phyloP scores from a whole-genome alignment of 306 rosid genomes.

The Casuarina equisetifolia region DNA sequence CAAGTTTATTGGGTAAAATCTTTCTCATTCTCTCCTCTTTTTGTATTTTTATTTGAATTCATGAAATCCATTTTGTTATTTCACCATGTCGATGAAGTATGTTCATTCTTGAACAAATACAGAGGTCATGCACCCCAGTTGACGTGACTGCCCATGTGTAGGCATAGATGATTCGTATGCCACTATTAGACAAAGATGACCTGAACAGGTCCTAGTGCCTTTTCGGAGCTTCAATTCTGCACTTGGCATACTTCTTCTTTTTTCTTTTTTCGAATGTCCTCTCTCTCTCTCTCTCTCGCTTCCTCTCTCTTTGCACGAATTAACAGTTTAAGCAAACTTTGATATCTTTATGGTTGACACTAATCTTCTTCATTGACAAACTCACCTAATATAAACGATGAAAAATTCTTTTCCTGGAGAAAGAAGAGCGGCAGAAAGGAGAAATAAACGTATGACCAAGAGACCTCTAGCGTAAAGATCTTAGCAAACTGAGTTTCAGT shows the following conservation, averaged over 20 bases:
- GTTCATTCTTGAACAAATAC: neutral
- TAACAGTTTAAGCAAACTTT: neutral
- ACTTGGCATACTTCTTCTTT: neutral
- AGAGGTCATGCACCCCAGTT: neutral
- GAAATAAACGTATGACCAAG: slow-evolving; percentile 3
- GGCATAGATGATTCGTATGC: neutral
- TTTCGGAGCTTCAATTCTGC: neutral
- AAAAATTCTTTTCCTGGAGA: neutral
- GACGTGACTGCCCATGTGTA: neutral
- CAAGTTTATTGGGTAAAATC: slow-evolving; percentile 80
- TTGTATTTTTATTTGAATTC: slow-evolving; percentile 6
- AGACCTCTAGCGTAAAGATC: neutral
- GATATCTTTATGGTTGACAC: neutral
- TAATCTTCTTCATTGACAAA: neutral
- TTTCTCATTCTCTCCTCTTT: slow-evolving; percentile 1
- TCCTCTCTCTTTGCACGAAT: neutral
- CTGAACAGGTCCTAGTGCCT: neutral
- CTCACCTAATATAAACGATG: neutral
- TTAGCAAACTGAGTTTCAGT: neutral
- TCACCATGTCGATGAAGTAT: neutral
- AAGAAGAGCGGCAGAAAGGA: neutral
- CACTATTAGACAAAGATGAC: neutral
- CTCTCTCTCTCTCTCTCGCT: no score
- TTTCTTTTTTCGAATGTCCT: neutral
- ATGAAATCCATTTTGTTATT: slow-evolving; percentile 2